A percentile compares a stretch with the other conserved stretches of the same genome.
Conservation (phyloP, 345 rosid genomes). For the Populus simonii region DNA sequence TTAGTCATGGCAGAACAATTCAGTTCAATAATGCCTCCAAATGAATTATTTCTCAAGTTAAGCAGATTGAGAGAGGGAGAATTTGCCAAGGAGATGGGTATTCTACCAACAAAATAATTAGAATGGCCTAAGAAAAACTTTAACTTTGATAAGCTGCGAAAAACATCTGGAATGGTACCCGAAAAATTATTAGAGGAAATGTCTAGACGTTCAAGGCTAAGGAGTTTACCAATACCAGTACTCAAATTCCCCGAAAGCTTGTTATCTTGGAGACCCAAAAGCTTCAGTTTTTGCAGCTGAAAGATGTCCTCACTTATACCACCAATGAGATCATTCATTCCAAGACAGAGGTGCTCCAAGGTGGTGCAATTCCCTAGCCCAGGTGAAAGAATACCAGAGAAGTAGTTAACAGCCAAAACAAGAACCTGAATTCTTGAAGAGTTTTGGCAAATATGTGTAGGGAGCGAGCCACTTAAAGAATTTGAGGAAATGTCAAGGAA, state of each 20-base stretch:
- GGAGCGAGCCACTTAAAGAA: conserved; percentile 41
- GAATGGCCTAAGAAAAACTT: conserved; percentile 42
- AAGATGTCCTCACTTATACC: conserved; percentile 46
- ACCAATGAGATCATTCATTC: conserved; percentile 59
- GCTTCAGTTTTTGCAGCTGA: conserved; percentile 38
- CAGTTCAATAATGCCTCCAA: conserved; percentile 48
- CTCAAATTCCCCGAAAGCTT: conserved; percentile 50
- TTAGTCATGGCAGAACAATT: conserved; percentile 57
- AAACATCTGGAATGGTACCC: conserved; percentile 64
- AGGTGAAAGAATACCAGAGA: conserved; percentile 44
- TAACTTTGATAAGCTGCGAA: conserved; percentile 30
- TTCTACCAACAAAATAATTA: conserved; percentile 49
- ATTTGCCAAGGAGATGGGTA: conserved; percentile 61
- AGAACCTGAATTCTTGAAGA: conserved; percentile 34
- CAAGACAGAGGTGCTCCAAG: conserved; percentile 53
- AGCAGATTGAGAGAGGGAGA: conserved; percentile 48
- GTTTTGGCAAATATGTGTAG: conserved; percentile 48
- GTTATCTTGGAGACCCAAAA: conserved; percentile 52
- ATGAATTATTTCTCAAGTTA: conserved; percentile 67
- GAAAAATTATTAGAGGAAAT: conserved; percentile 48
- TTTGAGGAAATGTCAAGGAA: conserved; percentile 52
- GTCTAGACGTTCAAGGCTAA: conserved; percentile 51
- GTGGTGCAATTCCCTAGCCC: conserved; percentile 46
- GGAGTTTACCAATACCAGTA: conserved; percentile 38
- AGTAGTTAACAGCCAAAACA: conserved; percentile 49